phyloP scores from a whole-genome alignment of 2,329 filamentous ascomycete species.

The Didymella arachidicola region DNA sequence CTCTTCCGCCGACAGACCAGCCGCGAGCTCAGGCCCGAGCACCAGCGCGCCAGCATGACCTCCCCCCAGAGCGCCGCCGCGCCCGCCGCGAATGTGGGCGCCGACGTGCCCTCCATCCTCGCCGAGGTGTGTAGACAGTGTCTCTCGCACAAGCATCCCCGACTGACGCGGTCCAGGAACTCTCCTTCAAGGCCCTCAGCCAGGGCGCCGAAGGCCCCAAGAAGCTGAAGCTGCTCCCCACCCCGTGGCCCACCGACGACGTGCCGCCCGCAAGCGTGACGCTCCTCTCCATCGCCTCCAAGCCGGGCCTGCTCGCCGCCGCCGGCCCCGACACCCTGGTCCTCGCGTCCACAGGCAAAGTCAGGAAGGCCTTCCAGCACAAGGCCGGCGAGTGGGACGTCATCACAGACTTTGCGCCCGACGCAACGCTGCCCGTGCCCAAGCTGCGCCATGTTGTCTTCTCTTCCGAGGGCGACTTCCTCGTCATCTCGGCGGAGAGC shows the following conservation, averaged over 20 bases:
- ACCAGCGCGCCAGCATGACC: conserved; percentile 61
- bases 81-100: conserved; percentile 61
- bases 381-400: conserved; percentile 67
- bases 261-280: conserved; percentile 80
- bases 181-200: conserved; percentile 75
- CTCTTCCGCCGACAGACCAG: conserved; percentile 33
- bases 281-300: conserved; percentile 82
- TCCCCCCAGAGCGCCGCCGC: conserved; percentile 59
- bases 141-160: no score
- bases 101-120: conserved; percentile 77
- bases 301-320: conserved; percentile 82
- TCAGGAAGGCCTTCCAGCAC: conserved; percentile 75
- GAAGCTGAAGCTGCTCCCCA: conserved; percentile 80
- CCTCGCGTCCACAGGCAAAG: conserved; percentile 76
- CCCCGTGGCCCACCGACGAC: conserved; percentile 74
- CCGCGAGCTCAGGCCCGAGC: conserved; percentile 38
- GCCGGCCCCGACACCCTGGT: conserved; percentile 82
- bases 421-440: conserved; percentile 75
- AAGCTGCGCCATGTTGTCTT: conserved; percentile 90
- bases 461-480: conserved; percentile 83
- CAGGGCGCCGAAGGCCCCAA: conserved; percentile 73
- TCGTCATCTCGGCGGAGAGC: conserved; percentile 82
- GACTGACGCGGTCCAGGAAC: conserved; percentile 56
- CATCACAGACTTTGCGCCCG: conserved; percentile 73
- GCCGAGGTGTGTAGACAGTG: conserved; percentile 70